Conservation (phyloP, 2,329 filamentous ascomycete genomes). For the Pseudogymnoascus sp. region DNA sequence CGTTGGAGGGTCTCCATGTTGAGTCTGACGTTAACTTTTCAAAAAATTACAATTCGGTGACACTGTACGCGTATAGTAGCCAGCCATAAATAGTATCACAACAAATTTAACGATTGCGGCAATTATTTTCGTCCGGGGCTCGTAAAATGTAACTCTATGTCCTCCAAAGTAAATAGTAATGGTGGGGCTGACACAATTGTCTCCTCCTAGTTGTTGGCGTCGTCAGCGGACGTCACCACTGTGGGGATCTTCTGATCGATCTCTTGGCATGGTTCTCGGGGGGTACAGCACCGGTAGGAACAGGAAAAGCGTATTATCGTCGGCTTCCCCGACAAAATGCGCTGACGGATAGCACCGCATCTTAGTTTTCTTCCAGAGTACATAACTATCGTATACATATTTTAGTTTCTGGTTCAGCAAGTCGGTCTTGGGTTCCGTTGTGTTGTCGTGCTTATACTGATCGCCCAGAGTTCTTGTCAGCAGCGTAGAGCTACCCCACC, state of each 20-base stretch:
- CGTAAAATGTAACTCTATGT: background rate
- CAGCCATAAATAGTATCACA: background rate
- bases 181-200: background rate
- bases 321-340: background rate
- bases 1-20: background rate
- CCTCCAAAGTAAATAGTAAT: background rate
- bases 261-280: background rate
- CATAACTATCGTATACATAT: background rate
- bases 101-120: background rate
- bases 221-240: constrained; percentile 7
- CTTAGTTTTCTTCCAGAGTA: background rate
- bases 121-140: background rate
- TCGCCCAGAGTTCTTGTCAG: background rate
- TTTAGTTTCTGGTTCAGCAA: background rate
- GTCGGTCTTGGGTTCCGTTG: background rate
- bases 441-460: background rate
- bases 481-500: constrained; percentile 1
- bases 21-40: background rate
- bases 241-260: constrained; percentile 8
- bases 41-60: background rate
- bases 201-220: background rate
- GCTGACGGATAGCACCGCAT: background rate
- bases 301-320: background rate
- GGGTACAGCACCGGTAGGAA: background rate
- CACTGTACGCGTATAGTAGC: background rate